A percentile compares a stretch with the other conserved stretches of the same genome.
phyloP scores from a whole-genome alignment of 2,329 filamentous ascomycete species.

The Claviceps monticola region DNA sequence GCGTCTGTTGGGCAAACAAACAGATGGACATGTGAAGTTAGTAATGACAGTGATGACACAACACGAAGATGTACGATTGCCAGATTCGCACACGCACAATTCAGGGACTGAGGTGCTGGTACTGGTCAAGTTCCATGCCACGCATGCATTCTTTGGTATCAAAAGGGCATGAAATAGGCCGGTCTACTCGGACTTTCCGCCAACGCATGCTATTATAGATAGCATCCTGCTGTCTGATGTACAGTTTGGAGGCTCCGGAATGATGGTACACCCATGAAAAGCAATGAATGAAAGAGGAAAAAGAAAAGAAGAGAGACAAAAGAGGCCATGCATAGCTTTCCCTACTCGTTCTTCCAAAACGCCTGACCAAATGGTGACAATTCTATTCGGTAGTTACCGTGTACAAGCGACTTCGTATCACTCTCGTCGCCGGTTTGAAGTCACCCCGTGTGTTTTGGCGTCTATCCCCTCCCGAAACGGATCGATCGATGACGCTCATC shows the following conservation, averaged over 20 bases:
- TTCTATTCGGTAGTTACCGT: constrained; percentile 20
- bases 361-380: constrained; percentile 23
- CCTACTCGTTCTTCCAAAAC: constrained; percentile 26
- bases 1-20: no score
- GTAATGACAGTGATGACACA: no score
- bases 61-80: no score
- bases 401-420: constrained; percentile 10
- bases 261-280: constrained; percentile 21
- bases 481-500: background rate
- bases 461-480: background rate
- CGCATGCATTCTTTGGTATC: background rate
- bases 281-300: background rate
- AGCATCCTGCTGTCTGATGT: constrained; percentile 17
- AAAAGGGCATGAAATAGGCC: background rate
- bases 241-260: constrained; percentile 16
- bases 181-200: background rate
- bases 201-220: constrained; percentile 5
- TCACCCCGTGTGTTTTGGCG: background rate
- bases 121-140: no score
- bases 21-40: no score
- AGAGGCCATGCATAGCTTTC: constrained; percentile 12
- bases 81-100: no score
- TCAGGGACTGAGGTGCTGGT: no score
- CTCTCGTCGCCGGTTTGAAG: background rate
- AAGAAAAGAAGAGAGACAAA: background rate